phyloP scores from a whole-genome alignment of 495 filamentous ascomycete genomes.

The Chaetomium fimeti region DNA sequence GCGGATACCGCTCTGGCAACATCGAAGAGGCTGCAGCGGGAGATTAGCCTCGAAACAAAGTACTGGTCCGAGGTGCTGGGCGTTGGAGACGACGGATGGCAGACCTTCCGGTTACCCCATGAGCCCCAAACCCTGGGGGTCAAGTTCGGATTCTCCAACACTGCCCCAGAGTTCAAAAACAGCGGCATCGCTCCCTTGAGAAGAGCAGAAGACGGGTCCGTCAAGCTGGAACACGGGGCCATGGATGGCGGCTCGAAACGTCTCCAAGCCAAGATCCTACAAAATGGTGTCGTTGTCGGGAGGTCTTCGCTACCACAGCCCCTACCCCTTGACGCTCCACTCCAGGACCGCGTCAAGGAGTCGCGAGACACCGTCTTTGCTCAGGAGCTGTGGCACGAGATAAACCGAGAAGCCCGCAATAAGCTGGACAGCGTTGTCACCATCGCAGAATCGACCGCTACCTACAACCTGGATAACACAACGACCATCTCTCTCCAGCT shows the following conservation, averaged over 20 bases:
- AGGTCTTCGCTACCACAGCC: conserved; percentile 47
- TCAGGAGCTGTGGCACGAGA: conserved; percentile 90
- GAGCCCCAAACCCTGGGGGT: conserved; percentile 76
- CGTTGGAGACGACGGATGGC: conserved; percentile 81
- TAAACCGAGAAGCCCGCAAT: conserved; percentile 74
- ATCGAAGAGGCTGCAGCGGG: conserved; percentile 67
- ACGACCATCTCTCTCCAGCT: conserved; percentile 52
- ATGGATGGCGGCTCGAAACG: conserved; percentile 54
- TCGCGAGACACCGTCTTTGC: conserved; percentile 86
- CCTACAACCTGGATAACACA: conserved; percentile 51
- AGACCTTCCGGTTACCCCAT: conserved; percentile 68
- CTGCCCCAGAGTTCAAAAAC: conserved; percentile 70
- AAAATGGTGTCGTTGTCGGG: conserved; percentile 50
- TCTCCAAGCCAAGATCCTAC: conserved; percentile 61
- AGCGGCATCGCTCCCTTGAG: conserved; percentile 75
- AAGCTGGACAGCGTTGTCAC: conserved; percentile 65
- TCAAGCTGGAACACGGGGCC: conserved; percentile 70
- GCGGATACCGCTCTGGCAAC: conserved; percentile 72
- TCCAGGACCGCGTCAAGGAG: conserved; percentile 68
- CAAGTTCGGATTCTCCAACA: conserved; percentile 84
- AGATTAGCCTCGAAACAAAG: conserved; percentile 71
- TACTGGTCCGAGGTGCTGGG: conserved; percentile 87
- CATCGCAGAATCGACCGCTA: conserved; percentile 56
- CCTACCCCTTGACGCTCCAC: conserved; percentile 39
- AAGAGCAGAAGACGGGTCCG: conserved; percentile 68